These are phyloP conservation scores for Salix arbutifolia DNA, from an alignment of 345 rosid genomes.

Conservation along the genomic window DNA sequence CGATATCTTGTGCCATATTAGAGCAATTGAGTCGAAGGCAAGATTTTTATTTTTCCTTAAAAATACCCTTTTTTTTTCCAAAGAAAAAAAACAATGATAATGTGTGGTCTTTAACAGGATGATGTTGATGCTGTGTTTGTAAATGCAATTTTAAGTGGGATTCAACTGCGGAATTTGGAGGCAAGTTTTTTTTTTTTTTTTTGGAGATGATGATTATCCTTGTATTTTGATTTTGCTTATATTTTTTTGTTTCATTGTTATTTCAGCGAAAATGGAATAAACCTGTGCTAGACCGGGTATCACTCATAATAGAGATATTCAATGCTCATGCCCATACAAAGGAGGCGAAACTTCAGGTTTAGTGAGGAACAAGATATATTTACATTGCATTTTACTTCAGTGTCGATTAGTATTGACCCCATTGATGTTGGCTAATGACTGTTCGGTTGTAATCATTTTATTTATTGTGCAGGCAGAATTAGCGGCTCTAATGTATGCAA, in stretches of 20 bases:
- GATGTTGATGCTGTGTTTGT: slow-evolving; percentile 88
- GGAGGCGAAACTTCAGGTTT: slow-evolving; percentile 92
- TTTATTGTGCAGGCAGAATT: slow-evolving; percentile 62
- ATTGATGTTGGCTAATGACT: not conserved
- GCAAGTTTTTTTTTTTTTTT: slow-evolving; percentile 31
- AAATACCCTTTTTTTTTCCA: not conserved
- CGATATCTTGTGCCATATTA: slow-evolving; percentile 54
- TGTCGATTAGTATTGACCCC: not conserved
- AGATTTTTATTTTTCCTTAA: slow-evolving; percentile 13
- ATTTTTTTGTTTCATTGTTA: not conserved
- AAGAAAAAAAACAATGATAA: too few species aligned
- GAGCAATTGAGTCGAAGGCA: slow-evolving; percentile 69
- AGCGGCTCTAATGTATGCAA: slow-evolving; percentile 85
- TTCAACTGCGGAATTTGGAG: slow-evolving; percentile 93
- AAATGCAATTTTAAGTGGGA: slow-evolving; percentile 61
- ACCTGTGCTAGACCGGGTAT: slow-evolving; percentile 89
- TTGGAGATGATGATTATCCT: not conserved
- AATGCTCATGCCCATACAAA: slow-evolving; percentile 93
- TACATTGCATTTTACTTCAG: not conserved
- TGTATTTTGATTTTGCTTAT: not conserved
- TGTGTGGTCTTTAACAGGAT: slow-evolving; percentile 35
- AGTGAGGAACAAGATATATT: slow-evolving; percentile 4
- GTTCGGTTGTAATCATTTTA: slow-evolving; percentile 14
- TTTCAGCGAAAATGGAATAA: slow-evolving; percentile 64
- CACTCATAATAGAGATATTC: slow-evolving; percentile 90